Conservation (phyloP, 2,329 filamentous ascomycete genomes). For the Simplicillium aogashimaense region DNA sequence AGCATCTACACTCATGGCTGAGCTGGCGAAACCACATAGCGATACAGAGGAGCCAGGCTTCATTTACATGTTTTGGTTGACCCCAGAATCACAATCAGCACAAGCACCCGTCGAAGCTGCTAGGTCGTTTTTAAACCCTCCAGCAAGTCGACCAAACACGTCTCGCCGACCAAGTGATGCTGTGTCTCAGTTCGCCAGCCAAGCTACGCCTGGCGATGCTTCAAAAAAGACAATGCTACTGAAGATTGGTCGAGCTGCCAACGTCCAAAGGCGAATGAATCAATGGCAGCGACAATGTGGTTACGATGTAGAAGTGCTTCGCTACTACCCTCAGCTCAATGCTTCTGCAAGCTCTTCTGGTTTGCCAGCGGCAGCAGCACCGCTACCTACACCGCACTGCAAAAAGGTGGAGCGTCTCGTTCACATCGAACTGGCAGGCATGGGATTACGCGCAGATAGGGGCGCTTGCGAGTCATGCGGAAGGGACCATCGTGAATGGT, state of each 20-base stretch:
- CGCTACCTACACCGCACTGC: constrained; percentile 71
- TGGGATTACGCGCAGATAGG: constrained; percentile 43
- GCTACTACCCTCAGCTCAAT: constrained; percentile 61
- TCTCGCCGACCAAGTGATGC: constrained; percentile 44
- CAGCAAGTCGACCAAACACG: constrained; percentile 25
- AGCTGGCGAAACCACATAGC: constrained; percentile 58
- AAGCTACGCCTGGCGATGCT: constrained; percentile 12
- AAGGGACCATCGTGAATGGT: constrained; percentile 87
- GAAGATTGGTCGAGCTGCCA: constrained; percentile 60
- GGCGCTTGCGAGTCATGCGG: constrained; percentile 67
- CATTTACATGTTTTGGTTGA: constrained; percentile 99
- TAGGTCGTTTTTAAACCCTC: constrained; percentile 45
- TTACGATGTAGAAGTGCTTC: constrained; percentile 75
- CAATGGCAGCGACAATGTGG: constrained; percentile 93
- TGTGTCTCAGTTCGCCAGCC: constrained; percentile 36
- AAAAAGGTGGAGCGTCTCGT: constrained; percentile 84
- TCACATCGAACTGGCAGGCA: constrained; percentile 72
- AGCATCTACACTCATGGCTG: constrained; percentile 60
- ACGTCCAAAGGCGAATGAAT: constrained; percentile 83
- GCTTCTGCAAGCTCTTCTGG: constrained; percentile 32
- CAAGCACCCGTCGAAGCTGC: constrained; percentile 48
- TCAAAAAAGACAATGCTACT: constrained; percentile 54
- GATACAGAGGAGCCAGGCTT: constrained; percentile 76
- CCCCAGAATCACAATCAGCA: constrained; percentile 45
- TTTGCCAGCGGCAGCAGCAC: constrained; percentile 20